Evolutionary conservation across 2,329 filamentous ascomycete species (phyloP), one percentile per base, ranked within the genome.

Genomic region (Exophiala alcalophila): DNA sequence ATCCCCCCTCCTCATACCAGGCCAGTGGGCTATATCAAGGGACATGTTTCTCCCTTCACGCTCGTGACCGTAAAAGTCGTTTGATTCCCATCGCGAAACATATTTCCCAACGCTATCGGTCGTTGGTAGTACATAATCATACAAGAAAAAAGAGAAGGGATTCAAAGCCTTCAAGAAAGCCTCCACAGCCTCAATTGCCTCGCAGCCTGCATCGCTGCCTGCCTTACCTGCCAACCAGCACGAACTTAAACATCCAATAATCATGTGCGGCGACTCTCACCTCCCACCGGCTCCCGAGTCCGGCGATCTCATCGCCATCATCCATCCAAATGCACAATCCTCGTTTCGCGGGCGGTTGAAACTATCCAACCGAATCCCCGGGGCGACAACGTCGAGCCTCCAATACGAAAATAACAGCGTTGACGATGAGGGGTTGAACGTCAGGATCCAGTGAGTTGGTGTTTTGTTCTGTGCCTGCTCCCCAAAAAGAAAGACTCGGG

Each of bases 241-340:
- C n/a, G n/a, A n/a, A 8, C 23, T 25, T 25, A 8, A 25, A 25
- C 15, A 4, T 7, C 21, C 20, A 31, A 23, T 5, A 12, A 27
- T 5, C 35, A 49, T 52, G 49, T 52, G 49, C 26, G 43, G 46
- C 16, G 47, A 49, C 28, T 52, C 49, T 12, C 45, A 55, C 28
- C 47, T 49, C 15, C 52, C 52, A 16, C 30, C 52, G 9, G 52
- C 49, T 4, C 50, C 49, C 14, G 54, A 56, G 19, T 56, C 54
- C 12, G 47, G 43, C 31, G 47, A 52, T 27, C 45, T 54, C 14
- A 37, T 56, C 8, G 54, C 54, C 12, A 47, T 55, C 40, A 56
- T 56, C 39, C 54, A 56, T 25, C 46, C 54, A 3, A 39, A 35
- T 11, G 23, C 50, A 24, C 40, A 46, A 11, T 44, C 50, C n/a